These are phyloP conservation scores for Phytopythium cucurbitacearum DNA, from an alignment of 352 stramenopile species.

Conservation along the genomic window DNA sequence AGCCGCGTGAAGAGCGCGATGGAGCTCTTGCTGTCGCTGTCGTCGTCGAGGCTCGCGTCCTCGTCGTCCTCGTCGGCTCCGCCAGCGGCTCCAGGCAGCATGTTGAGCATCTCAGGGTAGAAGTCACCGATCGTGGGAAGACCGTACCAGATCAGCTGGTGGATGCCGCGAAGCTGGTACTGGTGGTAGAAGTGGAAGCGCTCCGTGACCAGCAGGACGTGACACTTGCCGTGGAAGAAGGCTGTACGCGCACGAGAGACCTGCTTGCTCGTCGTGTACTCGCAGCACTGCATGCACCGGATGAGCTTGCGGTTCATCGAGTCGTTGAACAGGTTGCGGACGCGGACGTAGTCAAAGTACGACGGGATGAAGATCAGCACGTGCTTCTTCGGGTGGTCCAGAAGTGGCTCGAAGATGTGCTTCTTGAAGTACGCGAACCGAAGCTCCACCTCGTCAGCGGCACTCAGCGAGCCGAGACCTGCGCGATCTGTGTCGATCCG, in stretches of 20 bases:
- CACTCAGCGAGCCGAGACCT: constrained; percentile 13
- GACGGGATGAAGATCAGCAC: constrained; percentile 81
- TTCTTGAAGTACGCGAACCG: constrained; percentile 79
- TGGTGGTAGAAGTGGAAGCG: constrained; percentile 87
- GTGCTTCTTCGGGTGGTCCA: constrained; percentile 63
- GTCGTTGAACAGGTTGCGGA: constrained; percentile 81
- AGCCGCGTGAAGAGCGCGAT: constrained; percentile 61
- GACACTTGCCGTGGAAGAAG: constrained; percentile 74
- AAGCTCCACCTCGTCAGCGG: constrained; percentile 46
- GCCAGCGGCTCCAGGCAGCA: constrained; percentile 31
- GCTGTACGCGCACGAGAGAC: constrained; percentile 61
- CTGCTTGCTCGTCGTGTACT: constrained; percentile 69
- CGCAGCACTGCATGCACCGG: constrained; percentile 58
- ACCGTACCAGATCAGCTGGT: constrained; percentile 77
- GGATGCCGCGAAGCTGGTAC: constrained; percentile 72
- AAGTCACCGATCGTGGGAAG: constrained; percentile 62
- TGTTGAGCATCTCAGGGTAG: constrained; percentile 80
- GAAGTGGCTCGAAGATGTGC: constrained; percentile 68
- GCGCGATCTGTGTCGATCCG: constrained; percentile 43
- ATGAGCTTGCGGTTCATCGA: constrained; percentile 74
- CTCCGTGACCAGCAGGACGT: constrained; percentile 81
- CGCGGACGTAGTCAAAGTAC: constrained; percentile 84
- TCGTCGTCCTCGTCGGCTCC: constrained; percentile 18
- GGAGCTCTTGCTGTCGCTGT: constrained; percentile 31
- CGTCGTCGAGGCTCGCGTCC: constrained; percentile 13